Evolutionary conservation across 768 basidiomycete genomes (phyloP).

Genomic region (Calocera cornea): DNA sequence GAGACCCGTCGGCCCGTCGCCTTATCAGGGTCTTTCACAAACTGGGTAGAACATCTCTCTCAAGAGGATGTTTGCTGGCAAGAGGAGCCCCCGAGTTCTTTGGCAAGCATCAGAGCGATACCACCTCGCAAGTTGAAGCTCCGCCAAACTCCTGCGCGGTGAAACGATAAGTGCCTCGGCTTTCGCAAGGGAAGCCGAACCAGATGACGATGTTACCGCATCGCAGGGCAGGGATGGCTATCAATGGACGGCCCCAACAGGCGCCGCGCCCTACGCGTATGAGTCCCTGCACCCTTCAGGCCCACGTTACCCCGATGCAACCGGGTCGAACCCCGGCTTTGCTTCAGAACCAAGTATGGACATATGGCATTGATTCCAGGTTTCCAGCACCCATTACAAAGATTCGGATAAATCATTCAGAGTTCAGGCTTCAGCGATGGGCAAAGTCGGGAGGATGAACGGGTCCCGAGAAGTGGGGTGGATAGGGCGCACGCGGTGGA

Average conservation of each 20-base stretch:
- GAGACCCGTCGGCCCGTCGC: neutral
- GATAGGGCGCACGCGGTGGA: neutral
- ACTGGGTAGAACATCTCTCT: too few relatives aligned
- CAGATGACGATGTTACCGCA: neutral
- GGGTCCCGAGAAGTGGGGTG: neutral
- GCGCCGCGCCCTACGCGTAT: neutral
- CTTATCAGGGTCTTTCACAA: neutral
- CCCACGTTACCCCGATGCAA: too few relatives aligned
- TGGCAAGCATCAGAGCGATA: neutral
- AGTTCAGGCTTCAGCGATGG: neutral
- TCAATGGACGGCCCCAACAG: neutral
- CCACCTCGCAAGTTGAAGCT: neutral
- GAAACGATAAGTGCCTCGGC: neutral
- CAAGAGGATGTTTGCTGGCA: neutral
- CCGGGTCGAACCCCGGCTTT: too few relatives aligned
- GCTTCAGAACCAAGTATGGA: too few relatives aligned
- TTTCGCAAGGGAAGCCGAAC: neutral
- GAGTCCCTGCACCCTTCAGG: neutral
- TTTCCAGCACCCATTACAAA: too few relatives aligned
- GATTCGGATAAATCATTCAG: too few relatives aligned
- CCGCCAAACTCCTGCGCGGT: neutral
- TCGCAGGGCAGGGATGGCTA: neutral
- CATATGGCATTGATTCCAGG: too few relatives aligned
- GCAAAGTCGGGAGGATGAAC: slow-evolving; percentile 1
- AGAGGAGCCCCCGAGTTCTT: neutral